Base-by-base conservation (phyloP, 2,329 filamentous ascomycete species). In the Ophiobolus disseminans region DNA sequence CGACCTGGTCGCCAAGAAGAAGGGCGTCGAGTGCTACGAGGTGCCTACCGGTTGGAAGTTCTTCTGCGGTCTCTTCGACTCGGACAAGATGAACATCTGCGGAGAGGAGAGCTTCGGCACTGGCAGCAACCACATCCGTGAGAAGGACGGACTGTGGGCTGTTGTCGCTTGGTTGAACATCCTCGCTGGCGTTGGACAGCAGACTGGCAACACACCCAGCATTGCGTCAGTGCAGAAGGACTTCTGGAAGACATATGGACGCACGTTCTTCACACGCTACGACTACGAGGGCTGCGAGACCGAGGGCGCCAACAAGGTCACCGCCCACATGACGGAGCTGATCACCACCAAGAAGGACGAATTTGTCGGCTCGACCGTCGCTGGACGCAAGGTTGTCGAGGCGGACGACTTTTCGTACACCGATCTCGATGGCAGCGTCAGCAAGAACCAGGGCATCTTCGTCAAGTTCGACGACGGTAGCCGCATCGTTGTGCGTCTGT, bases 21-120 rank as follows among this genome's bases (percentile, higher is more conserved):
- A 97, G 79, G 89, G 89, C 26, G 83, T 99, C 32, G 80, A 90
- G 78, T 88, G 86, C 77, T 99, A 99, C 78, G 94, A 99, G 77
- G 94, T 99, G 1, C 94, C 94, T 28, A 99, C 94, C 1, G 94
- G 94, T 67, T 99, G 94, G 94, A 97, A 96, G 82, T 96, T 90
- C 78, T 99, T 94, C 37, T 99, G 97, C 72, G 94, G 94, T 54
- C 94, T 95, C 32, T 96, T 91, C 58, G 94, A 95, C 47, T 84
- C 97, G 59, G 93, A 99, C 76, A 99, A 99, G 85, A 99, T 99
- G 94, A 97, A 94, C 69, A 99, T 99, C 73, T 99, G 94, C 72
- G 94, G 94, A 50, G 94, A 99, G 78, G 94, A 99, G 82, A 94
- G 89, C 58, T 99, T 99, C 75, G 94, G 94, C 61, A 99, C 94